Evolutionary conservation across 2,329 filamentous ascomycete genomes (phyloP).

Genomic region (Ophiostoma ips): DNA sequence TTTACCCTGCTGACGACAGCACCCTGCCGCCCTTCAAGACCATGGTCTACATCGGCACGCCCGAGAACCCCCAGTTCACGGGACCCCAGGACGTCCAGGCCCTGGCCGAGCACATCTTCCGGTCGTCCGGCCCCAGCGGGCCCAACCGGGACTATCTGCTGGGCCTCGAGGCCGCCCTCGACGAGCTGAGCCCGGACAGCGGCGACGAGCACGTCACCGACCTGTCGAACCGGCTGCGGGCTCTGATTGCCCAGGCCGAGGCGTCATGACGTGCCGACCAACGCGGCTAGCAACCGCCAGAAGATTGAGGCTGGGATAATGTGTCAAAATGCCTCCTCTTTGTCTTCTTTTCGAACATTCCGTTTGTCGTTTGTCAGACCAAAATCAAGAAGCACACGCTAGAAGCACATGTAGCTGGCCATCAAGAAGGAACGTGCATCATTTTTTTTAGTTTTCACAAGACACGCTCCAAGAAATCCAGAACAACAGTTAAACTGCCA

Average conservation of each 20-base stretch:
- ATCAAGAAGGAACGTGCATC: not conserved
- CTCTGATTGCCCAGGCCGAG: constrained; percentile 11
- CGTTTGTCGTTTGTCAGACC: too few relatives aligned
- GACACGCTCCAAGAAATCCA: too few relatives aligned
- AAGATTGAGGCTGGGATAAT: too few relatives aligned
- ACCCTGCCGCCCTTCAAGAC: constrained; percentile 28
- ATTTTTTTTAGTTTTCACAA: too few relatives aligned
- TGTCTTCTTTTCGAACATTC: too few relatives aligned
- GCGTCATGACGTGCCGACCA: too few relatives aligned
- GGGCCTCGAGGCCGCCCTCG: constrained; percentile 60
- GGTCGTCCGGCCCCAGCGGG: constrained; percentile 69
- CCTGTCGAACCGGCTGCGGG: constrained; percentile 57
- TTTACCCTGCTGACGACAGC: constrained; percentile 45
- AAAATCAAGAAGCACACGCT: not conserved
- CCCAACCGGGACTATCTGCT: constrained; percentile 83
- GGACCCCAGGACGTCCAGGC: constrained; percentile 65
- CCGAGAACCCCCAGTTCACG: constrained; percentile 83
- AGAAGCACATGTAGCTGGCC: too few relatives aligned
- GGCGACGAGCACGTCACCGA: constrained; percentile 76
- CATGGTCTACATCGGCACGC: constrained; percentile 89
- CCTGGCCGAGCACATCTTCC: constrained; percentile 69
- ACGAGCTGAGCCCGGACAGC: constrained; percentile 59
- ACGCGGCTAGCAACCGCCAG: too few relatives aligned
- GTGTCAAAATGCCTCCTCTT: too few relatives aligned
- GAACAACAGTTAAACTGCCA: too few relatives aligned